phyloP scores from a whole-genome alignment of 129 eudicot genomes.

The Pittosporum tobira region DNA sequence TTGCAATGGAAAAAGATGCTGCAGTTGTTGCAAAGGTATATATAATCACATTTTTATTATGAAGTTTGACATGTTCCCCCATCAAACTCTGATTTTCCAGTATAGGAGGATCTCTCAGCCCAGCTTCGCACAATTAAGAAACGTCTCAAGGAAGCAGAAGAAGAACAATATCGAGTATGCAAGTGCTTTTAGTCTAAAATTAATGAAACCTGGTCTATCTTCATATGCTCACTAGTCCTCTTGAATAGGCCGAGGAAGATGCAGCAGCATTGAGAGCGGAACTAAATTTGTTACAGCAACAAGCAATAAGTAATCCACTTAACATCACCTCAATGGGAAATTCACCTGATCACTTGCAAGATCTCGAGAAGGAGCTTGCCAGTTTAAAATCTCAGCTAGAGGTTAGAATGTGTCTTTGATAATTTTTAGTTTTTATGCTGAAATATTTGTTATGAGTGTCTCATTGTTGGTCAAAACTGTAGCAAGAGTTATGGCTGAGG shows the following conservation, averaged over 20 bases:
- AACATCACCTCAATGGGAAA: slow-evolving; percentile 44
- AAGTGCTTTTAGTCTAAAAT: not conserved
- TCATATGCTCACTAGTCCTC: slow-evolving; percentile 15
- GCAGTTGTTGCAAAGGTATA: slow-evolving; percentile 95
- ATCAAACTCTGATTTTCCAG: slow-evolving; percentile 18
- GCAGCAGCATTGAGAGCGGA: slow-evolving; percentile 90
- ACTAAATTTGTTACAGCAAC: slow-evolving; percentile 71
- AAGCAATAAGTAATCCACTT: slow-evolving; percentile 47
- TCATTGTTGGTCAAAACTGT: slow-evolving; percentile 7
- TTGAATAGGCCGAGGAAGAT: slow-evolving; percentile 87
- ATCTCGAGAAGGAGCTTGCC: slow-evolving; percentile 73
- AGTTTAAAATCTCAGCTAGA: slow-evolving; percentile 60
- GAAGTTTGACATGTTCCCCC: not conserved
- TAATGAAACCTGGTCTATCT: not conserved
- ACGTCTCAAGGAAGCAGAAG: slow-evolving; percentile 91
- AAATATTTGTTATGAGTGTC: not conserved
- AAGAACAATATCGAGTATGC: slow-evolving; percentile 88
- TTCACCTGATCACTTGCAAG: slow-evolving; percentile 60
- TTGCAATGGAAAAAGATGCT: slow-evolving; percentile 98
- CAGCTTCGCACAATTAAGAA: slow-evolving; percentile 86
- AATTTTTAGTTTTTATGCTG: not conserved
- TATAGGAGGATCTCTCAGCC: slow-evolving; percentile 87
- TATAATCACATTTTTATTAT: slow-evolving; percentile 4
- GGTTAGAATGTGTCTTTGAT: slow-evolving; percentile 34
- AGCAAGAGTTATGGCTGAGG: slow-evolving; percentile 72